Base-by-base conservation (phyloP, 1,139 yeast species). In the Kurtzmaniella quercitrusa region DNA sequence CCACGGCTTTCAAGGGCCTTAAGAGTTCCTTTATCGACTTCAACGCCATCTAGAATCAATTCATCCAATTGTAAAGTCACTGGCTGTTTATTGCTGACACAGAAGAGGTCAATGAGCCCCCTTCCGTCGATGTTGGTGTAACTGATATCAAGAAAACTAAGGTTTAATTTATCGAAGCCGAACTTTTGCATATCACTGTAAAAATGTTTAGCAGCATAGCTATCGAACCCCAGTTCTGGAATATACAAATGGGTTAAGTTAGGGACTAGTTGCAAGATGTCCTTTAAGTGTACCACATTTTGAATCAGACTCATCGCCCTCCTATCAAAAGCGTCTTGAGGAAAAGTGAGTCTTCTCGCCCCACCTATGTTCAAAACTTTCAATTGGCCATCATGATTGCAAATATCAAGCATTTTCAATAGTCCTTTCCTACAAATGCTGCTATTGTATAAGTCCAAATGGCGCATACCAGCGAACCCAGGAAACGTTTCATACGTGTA, bases 51-150 rank as follows among this genome's bases (percentile, higher is more conserved):
- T 7, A 72, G 46, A 2, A 60, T 46, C 25, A 72, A 52, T 17
- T 49, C 51, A 1, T 61, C 59, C 11, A 70, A 43, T 27, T 42
- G 41, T 47, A 51, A 51, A 19, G 41, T 38, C 12, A 34, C 33
- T 23, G 45, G 23, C 31, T 27, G 39, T 21, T 37, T 21, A 16
- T 37, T 29, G 29, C 43, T 39, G 18, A 43, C 58, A 39, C 48
- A 48, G 34, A 70, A 60, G 14, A 71, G 50, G 43, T 60, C 63
- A 45, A 72, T 59, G n/a, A 72, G 53, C 1, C 75, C 75, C 18
- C 66, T 59, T 0, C 77, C 77, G 43, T 66, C 67, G 3, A 72
- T 54, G 38, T 53, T 58, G 46, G 71, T 68, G 45, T 67, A 70
- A 46, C 76, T 68, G 11, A 72, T 46, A 48, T 72, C 77, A 17